Evolutionary conservation across 352 stramenopile genomes (phyloP).

Genomic region (Globisporangium uncinulatum): DNA sequence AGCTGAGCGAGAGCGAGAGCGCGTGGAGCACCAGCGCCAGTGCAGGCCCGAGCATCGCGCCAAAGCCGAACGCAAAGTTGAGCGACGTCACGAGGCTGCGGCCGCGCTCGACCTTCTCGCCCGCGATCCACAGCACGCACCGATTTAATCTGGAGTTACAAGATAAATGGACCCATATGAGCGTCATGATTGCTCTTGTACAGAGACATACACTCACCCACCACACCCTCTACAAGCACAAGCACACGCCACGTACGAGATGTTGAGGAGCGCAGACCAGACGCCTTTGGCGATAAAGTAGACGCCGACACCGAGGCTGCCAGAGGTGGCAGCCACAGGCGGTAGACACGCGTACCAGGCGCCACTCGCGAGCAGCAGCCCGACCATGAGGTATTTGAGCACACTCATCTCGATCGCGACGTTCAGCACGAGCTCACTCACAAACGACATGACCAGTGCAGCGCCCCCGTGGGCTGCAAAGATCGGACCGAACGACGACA

Average conservation of each 20-base stretch:
- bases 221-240: not conserved
- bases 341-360: slow-evolving; percentile 65
- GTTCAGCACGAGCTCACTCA: slow-evolving; percentile 73
- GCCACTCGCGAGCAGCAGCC: slow-evolving; percentile 46
- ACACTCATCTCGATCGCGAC: slow-evolving; percentile 58
- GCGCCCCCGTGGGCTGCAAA: slow-evolving; percentile 68
- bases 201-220: not conserved
- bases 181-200: not conserved
- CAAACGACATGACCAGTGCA: slow-evolving; percentile 69
- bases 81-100: slow-evolving; percentile 70
- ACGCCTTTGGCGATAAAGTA: slow-evolving; percentile 76
- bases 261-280: slow-evolving; percentile 72
- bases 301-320: slow-evolving; percentile 56
- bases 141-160: slow-evolving; percentile 39
- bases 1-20: slow-evolving; percentile 41
- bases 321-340: slow-evolving; percentile 46
- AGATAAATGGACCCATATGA: slow-evolving; percentile 2
- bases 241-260: slow-evolving; percentile 31
- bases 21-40: slow-evolving; percentile 43
- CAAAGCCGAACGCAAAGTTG: slow-evolving; percentile 65
- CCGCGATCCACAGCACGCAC: slow-evolving; percentile 62
- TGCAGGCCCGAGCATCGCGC: slow-evolving; percentile 46
- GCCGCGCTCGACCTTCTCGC: slow-evolving; percentile 59
- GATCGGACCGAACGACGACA: slow-evolving; percentile 66
- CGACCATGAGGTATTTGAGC: slow-evolving; percentile 67